Conservation (phyloP, 768 basidiomycete species). For the Punctularia strigosozonata region DNA sequence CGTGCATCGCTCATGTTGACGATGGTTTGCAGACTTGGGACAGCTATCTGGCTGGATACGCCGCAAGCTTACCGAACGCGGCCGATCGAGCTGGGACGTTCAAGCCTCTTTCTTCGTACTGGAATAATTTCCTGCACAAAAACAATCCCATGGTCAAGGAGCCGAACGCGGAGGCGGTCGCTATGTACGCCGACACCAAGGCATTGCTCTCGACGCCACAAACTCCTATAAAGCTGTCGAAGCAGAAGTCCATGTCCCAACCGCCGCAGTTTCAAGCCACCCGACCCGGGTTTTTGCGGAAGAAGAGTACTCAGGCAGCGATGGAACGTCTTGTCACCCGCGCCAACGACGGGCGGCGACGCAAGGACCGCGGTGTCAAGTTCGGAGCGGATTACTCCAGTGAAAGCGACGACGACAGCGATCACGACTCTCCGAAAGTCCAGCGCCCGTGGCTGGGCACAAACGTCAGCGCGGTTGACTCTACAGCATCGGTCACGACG, state of each 20-base stretch:
- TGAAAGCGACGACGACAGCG: neutral
- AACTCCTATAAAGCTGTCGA: neutral
- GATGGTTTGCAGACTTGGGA: conserved; percentile 48
- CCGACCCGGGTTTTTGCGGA: conserved; percentile 14
- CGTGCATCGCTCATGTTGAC: neutral
- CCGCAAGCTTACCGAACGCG: conserved; percentile 34
- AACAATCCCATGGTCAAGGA: conserved; percentile 2
- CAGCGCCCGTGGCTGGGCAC: conserved; percentile 1
- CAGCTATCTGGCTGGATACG: conserved; percentile 47
- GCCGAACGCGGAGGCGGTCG: conserved; percentile 7
- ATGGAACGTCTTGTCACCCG: conserved; percentile 18
- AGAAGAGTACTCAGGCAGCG: conserved; percentile 35
- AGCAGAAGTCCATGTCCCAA: neutral
- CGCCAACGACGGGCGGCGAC: too few relatives aligned
- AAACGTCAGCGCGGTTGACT: neutral
- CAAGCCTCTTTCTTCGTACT: conserved; percentile 38
- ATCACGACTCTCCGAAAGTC: neutral
- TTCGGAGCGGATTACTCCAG: neutral
- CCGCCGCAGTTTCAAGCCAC: conserved; percentile 18
- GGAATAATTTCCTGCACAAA: conserved; percentile 31
- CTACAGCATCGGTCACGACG: conserved; percentile 5
- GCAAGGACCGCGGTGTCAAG: too few relatives aligned
- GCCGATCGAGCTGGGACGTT: conserved; percentile 44
- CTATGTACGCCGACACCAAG: neutral
- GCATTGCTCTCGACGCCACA: conserved; percentile 5